These are phyloP conservation scores for Tilletia horrida DNA, from an alignment of 1,284 basidiomycete species.

Conservation along the genomic window DNA sequence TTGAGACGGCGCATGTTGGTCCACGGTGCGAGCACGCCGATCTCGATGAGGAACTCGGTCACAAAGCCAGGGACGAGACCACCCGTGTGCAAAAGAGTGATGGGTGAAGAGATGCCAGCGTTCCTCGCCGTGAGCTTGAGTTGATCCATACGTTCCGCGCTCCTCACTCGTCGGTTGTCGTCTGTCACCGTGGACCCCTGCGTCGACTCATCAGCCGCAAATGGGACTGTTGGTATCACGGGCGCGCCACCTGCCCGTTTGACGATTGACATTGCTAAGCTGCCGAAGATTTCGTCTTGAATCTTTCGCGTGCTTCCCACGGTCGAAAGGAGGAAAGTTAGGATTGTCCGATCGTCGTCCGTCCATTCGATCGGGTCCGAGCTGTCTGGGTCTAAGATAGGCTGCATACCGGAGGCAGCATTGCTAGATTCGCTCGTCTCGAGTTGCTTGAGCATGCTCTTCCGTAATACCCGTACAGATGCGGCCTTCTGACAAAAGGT, in stretches of 20 bases:
- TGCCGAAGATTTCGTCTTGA: slow-evolving; percentile 67
- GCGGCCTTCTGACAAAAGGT: slow-evolving; percentile 59
- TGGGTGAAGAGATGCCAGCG: slow-evolving; percentile 16
- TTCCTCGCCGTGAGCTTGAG: too few species aligned
- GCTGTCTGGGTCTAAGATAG: slow-evolving; percentile 34
- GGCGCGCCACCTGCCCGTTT: slow-evolving; percentile 60
- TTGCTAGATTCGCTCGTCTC: too few species aligned
- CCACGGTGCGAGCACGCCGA: slow-evolving; percentile 2
- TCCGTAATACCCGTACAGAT: not conserved
- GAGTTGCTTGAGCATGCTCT: too few species aligned
- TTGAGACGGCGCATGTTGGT: not conserved
- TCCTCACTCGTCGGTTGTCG: too few species aligned
- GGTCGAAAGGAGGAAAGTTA: slow-evolving; percentile 67
- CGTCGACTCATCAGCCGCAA: slow-evolving; percentile 2
- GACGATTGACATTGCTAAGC: slow-evolving; percentile 64
- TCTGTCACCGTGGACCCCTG: not conserved
- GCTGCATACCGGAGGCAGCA: too few species aligned
- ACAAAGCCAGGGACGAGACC: not conserved
- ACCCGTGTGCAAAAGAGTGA: slow-evolving; percentile 18
- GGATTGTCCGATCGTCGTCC: slow-evolving; percentile 64
- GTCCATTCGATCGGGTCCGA: slow-evolving; percentile 60
- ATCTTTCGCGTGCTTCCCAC: slow-evolving; percentile 63
- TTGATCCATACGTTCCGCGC: too few species aligned
- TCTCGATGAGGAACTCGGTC: not conserved
- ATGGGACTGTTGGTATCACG: slow-evolving; percentile 18